Base-by-base conservation (phyloP, 1,284 basidiomycete species). In the Cryptococcus jaspeensis region DNA sequence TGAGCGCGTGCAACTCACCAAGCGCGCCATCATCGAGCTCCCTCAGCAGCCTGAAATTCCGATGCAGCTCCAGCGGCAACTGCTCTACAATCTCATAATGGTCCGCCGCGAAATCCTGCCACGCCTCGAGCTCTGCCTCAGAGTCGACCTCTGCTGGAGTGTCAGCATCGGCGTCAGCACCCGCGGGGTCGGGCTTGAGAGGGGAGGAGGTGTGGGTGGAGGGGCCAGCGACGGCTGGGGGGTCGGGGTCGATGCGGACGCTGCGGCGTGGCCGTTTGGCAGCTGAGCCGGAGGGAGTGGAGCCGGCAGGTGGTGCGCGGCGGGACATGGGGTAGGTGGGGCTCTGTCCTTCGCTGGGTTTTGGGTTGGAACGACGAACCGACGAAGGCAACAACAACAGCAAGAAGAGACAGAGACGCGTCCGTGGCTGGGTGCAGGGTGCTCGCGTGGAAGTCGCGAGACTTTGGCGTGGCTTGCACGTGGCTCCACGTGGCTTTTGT, bases 51-150 rank as follows among this genome's bases (percentile, higher is more conserved):
- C 85, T 81, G 73, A 87, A 88, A 56, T 89, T 87, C 39, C 92
- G 82, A 68, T 90, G 87, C 52, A 95, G 74, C 52, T 89, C 89
- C 56, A 94, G 78, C 2, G 92, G 92, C 5, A 95, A 77, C 73
- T 93, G 90, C 66, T 94, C 92, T 53, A 92, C 83, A 52, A 88
- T 84, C 83, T 90, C 89, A 71, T 85, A 87, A 65, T 89, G 85
- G 60, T 91, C 88, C 65, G 89, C 88, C 60, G 84, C 83, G 70
- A 92, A 85, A 23, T 84, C 79, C 40, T 88, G 86, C 89, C 89
- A 91, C 55, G 80, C 81, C 67, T 87, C 85, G 28, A 72, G 61
- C 42, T 73, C 66, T 39, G 65, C 61, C 22, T 73, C 69, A 1
- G 62, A 50, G 28, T 63, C 64, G 9, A 61, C 47, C n/a, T 59